These are phyloP conservation scores for Adenanthera pavonina DNA, from an alignment of 306 rosid species.

Conservation along the genomic window DNA sequence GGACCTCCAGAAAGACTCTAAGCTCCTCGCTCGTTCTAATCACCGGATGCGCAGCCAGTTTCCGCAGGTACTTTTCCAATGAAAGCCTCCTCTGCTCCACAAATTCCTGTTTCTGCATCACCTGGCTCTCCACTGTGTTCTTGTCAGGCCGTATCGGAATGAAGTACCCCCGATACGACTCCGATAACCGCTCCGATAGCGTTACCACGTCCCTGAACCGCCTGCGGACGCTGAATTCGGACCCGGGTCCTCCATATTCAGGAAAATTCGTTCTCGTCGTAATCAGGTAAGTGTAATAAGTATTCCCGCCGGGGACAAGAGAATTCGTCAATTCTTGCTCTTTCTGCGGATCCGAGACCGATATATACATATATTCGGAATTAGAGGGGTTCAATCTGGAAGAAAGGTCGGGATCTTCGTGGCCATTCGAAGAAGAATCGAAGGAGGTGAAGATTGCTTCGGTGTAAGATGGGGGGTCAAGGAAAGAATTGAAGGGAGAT, in stretches of 20 bases:
- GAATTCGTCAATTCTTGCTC: conserved; percentile 80
- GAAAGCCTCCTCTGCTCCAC: conserved; percentile 94
- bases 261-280: conserved; percentile 72
- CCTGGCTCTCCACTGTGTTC: conserved; percentile 93
- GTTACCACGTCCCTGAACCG: conserved; percentile 90
- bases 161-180: conserved; percentile 80
- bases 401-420: conserved; percentile 21
- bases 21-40: conserved; percentile 84
- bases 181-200: conserved; percentile 76
- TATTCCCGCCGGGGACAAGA: conserved; percentile 73
- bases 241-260: conserved; percentile 59
- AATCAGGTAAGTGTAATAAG: conserved; percentile 72
- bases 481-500: conserved; percentile 53
- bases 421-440: conserved; percentile 52
- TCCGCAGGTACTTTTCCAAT: conserved; percentile 83
- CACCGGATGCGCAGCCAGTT: conserved; percentile 77
- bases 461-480: conserved; percentile 75
- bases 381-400: conserved; percentile 52
- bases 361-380: conserved; percentile 62
- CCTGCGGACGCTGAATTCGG: conserved; percentile 75
- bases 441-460: conserved; percentile 75
- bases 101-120: conserved; percentile 93
- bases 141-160: conserved; percentile 93
- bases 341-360: conserved; percentile 85
- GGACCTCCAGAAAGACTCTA: conserved; percentile 72